These are phyloP conservation scores for Pythium guiyangense DNA, from an alignment of 352 stramenopile species.

Conservation along the genomic window DNA sequence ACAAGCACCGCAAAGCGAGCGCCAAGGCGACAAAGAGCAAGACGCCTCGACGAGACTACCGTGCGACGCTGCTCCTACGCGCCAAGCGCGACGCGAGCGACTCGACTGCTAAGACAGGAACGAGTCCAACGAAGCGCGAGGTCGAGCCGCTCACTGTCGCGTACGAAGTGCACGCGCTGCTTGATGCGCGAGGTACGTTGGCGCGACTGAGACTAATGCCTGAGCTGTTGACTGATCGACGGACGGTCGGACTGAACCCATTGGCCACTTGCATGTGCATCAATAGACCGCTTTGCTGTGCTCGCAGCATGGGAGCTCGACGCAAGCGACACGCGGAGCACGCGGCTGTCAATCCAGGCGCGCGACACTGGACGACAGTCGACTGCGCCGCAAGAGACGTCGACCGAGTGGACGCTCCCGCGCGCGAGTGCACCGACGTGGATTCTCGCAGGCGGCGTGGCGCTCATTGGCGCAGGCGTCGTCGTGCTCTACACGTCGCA, in stretches of 20 bases:
- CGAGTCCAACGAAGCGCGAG: conserved; percentile 20
- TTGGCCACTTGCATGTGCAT: not conserved
- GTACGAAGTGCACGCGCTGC: conserved; percentile 27
- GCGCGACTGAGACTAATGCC: not conserved
- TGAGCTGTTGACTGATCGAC: too few relatives aligned
- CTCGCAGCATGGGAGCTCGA: conserved; percentile 59
- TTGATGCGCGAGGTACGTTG: conserved; percentile 30
- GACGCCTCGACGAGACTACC: conserved; percentile 23
- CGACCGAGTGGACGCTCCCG: not conserved
- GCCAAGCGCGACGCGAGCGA: conserved; percentile 17
- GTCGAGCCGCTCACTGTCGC: conserved; percentile 13
- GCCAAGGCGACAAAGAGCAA: conserved; percentile 4
- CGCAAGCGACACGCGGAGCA: conserved; percentile 20
- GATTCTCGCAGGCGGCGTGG: conserved; percentile 42
- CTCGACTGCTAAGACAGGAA: conserved; percentile 17
- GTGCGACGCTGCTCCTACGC: conserved; percentile 47
- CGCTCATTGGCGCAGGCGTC: conserved; percentile 37
- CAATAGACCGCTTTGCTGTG: conserved; percentile 43
- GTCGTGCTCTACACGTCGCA: conserved; percentile 48
- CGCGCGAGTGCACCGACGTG: conserved; percentile 19
- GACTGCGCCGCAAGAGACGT: not conserved
- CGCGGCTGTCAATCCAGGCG: conserved; percentile 44
- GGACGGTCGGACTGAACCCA: not conserved
- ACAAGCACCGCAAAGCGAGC: not conserved
- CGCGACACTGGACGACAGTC: conserved; percentile 3